Evolutionary conservation across 2,329 filamentous ascomycete genomes (phyloP), one percentile per base, ranked within the genome.

Genomic region (Diaporthe sp.): DNA sequence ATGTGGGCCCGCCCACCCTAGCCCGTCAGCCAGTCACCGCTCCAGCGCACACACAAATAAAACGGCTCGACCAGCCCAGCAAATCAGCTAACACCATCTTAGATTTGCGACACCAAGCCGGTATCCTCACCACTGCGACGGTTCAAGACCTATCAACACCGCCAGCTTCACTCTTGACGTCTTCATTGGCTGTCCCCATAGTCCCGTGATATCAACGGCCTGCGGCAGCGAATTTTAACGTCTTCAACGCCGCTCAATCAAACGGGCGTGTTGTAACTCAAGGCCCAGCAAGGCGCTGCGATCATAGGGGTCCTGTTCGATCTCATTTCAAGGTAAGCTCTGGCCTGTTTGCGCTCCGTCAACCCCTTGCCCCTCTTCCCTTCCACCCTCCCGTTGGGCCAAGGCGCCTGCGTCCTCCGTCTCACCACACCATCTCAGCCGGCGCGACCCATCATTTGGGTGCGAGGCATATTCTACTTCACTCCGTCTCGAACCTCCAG

Each of bases 191-290:
- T 82, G 78, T 81, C 75, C 76, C 75, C 76, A 79, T 79, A 77
- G 84, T 90, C 89, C 89, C 88, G 88, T 90, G 89, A 90, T 89
- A 83, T 77, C 79, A 76, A 75, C 79, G 77, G 75, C 79, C 86
- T 87, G 86, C 86, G 85, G 85, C 86, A 79, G 78, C 79, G 80
- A 81, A 83, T 84, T 81, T 80, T 80, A 78, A 79, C 72, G 78
- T 78, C 79, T 72, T 79, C 76, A 72, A 72, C 72, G 77, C 76
- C 78, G 80, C 76, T 83, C 81, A 81, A 83, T 83, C 81, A 83
- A 79, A 79, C 78, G 75, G 77, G 75, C 68, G 25, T 42, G 44
- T 59, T 3, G 31, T 68, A 19, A 28, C 37, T 42, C 9, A 61
- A 72, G 57, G n/a, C 8, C 75, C 74, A 73, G 74, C 73, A 39